Evolutionary conservation across 768 basidiomycete genomes (phyloP).

Genomic region (Pleurotus tuoliensis): DNA sequence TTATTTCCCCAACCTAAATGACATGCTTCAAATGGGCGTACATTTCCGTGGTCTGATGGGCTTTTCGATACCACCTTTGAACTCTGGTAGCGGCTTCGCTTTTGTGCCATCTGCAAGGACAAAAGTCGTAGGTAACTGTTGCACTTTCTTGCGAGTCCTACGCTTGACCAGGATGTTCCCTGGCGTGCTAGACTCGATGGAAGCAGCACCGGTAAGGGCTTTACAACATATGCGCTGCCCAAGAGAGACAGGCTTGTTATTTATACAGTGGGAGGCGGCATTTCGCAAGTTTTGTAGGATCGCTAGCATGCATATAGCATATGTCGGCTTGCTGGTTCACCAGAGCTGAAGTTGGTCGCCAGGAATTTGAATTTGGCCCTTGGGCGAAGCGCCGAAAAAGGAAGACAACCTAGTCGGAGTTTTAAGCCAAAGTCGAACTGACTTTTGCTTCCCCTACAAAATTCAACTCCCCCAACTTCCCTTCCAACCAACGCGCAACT

Average conservation of each 20-base stretch:
- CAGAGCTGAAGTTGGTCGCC: constrained; percentile 9
- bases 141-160: constrained; percentile 45
- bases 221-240: too few relatives aligned
- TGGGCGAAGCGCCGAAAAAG: constrained; percentile 22
- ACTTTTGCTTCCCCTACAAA: constrained; percentile 25
- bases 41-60: not conserved
- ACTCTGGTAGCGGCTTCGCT: constrained; percentile 40
- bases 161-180: not conserved
- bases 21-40: constrained; percentile 1
- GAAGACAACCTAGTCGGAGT: constrained; percentile 30
- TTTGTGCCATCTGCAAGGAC: constrained; percentile 38
- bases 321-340: not conserved
- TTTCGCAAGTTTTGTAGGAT: not conserved
- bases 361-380: constrained; percentile 11
- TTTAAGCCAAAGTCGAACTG: constrained; percentile 29
- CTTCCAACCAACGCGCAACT: constrained; percentile 10
- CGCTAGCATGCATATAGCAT: constrained; percentile 5
- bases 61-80: constrained; percentile 28
- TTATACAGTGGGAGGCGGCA: constrained; percentile 6
- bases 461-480: constrained; percentile 23
- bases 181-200: too few relatives aligned
- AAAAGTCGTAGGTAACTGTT: constrained; percentile 53
- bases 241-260: not conserved
- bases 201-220: too few relatives aligned
- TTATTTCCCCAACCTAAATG: not conserved